Evolutionary conservation across 805 yeast genomes (phyloP).

Genomic region (Grigorovia humatica): DNA sequence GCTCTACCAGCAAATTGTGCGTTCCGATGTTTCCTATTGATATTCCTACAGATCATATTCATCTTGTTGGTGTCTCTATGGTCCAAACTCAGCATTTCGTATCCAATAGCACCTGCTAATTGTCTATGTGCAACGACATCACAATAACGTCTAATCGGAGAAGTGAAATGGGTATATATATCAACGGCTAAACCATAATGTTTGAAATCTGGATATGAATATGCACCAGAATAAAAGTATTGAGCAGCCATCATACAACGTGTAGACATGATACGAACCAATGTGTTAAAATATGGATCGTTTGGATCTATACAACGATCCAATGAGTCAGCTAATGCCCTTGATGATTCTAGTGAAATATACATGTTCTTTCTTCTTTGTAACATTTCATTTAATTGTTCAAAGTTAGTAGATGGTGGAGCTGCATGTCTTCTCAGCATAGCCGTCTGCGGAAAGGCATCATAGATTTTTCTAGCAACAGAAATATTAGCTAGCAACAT

Average conservation of each 20-base stretch:
- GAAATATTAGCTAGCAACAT: constrained; percentile 96
- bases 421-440: constrained; percentile 96
- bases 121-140: constrained; percentile 97
- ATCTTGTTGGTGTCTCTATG: constrained; percentile 85
- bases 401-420: constrained; percentile 94
- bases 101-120: constrained; percentile 94
- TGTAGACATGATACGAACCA: constrained; percentile 92
- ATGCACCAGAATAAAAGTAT: constrained; percentile 86
- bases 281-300: constrained; percentile 87
- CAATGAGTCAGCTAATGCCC: constrained; percentile 84
- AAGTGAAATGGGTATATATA: constrained; percentile 95
- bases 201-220: constrained; percentile 80
- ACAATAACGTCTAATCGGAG: constrained; percentile 96
- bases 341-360: constrained; percentile 74
- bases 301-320: constrained; percentile 75
- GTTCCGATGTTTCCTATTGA: constrained; percentile 88
- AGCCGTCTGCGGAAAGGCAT: constrained; percentile 94
- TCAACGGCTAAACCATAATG: constrained; percentile 98
- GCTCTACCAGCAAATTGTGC: constrained; percentile 99
- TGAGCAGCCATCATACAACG: constrained; percentile 99
- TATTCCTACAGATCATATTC: constrained; percentile 80
- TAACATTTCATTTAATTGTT: constrained; percentile 77
- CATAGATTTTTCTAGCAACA: constrained; percentile 87
- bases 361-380: constrained; percentile 67
- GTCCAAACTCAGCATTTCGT: constrained; percentile 68